Evolutionary conservation across 2,329 filamentous ascomycete species (phyloP).

Genomic region (Knoxdaviesia proteae): DNA sequence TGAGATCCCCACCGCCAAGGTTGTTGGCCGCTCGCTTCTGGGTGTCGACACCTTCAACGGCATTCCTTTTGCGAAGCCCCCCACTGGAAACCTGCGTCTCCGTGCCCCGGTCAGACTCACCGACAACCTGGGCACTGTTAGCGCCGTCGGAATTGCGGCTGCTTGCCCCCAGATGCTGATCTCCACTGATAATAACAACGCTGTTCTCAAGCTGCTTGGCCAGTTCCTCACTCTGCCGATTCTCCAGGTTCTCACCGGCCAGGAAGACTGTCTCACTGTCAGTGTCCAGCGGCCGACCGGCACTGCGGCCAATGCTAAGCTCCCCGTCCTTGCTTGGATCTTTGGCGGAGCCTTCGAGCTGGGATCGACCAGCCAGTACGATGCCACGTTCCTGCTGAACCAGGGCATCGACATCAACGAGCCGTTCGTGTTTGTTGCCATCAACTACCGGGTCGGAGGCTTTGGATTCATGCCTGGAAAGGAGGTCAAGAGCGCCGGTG

Average conservation of each 20-base stretch:
- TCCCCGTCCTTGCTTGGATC: constrained; percentile 37
- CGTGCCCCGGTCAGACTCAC: constrained; percentile 33
- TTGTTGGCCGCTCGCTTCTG: constrained; percentile 7
- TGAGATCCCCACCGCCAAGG: constrained; percentile 5
- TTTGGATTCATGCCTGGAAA: constrained; percentile 40
- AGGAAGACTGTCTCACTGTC: constrained; percentile 30
- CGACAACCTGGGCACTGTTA: constrained; percentile 25
- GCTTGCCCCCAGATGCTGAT: constrained; percentile 40
- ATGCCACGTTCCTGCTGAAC: constrained; percentile 14
- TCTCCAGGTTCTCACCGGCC: constrained; percentile 19
- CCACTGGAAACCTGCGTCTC: constrained; percentile 34
- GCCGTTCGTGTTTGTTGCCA: constrained; percentile 39
- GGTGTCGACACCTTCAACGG: constrained; percentile 37
- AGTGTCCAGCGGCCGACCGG: constrained; percentile 24
- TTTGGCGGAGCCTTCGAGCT: constrained; percentile 29
- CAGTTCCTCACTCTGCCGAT: constrained; percentile 20
- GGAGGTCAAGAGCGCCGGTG: constrained; percentile 32
- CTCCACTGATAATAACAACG: constrained; percentile 15
- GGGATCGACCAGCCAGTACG: constrained; percentile 15
- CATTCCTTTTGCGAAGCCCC: constrained; percentile 43
- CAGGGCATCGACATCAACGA: constrained; percentile 21
- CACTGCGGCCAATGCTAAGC: constrained; percentile 17
- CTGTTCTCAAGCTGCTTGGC: constrained; percentile 16
- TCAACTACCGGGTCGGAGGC: constrained; percentile 43
- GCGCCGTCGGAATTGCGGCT: constrained; percentile 23